phyloP scores from a whole-genome alignment of 768 basidiomycete species.

The Mycena olivaceomarginata region DNA sequence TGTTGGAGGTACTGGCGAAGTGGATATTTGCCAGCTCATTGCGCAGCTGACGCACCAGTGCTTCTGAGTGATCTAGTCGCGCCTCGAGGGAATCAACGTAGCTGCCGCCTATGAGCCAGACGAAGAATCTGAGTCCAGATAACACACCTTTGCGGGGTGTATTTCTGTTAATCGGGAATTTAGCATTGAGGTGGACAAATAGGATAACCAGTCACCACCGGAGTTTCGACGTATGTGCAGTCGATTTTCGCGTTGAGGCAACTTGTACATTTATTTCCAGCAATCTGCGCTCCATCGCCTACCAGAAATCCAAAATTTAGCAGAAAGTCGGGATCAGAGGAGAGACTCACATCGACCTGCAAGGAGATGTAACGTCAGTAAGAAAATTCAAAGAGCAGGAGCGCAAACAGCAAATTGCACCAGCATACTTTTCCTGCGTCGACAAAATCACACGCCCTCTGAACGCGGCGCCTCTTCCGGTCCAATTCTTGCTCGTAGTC shows the following conservation, averaged over 20 bases:
- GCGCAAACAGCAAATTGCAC: not conserved
- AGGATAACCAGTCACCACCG: not conserved
- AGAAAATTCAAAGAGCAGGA: not conserved
- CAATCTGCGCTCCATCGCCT: conserved; percentile 1
- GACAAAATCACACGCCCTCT: conserved; percentile 12
- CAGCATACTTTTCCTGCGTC: not conserved
- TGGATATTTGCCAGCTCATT: conserved; percentile 15
- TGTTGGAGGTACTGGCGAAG: not conserved
- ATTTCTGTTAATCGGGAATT: not conserved
- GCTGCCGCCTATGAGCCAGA: not conserved
- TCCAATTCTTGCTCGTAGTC: not conserved
- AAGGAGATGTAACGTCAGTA: not conserved
- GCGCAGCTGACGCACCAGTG: conserved; percentile 10
- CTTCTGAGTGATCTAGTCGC: conserved; percentile 19
- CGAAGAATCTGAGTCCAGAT: not conserved
- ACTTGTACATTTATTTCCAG: not conserved
- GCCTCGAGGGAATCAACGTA: conserved; percentile 30
- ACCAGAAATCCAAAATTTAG: not conserved
- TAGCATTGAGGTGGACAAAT: not conserved
- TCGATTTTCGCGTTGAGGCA: not conserved
- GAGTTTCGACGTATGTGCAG: not conserved
- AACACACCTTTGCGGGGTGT: not conserved
- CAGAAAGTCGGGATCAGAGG: not conserved
- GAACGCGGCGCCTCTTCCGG: not conserved
- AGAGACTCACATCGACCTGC: not conserved